A percentile compares a stretch with the other conserved stretches of the same genome.
phyloP scores from a whole-genome alignment of 192 early-diverging fungal species.

The Entomortierella lignicola region DNA sequence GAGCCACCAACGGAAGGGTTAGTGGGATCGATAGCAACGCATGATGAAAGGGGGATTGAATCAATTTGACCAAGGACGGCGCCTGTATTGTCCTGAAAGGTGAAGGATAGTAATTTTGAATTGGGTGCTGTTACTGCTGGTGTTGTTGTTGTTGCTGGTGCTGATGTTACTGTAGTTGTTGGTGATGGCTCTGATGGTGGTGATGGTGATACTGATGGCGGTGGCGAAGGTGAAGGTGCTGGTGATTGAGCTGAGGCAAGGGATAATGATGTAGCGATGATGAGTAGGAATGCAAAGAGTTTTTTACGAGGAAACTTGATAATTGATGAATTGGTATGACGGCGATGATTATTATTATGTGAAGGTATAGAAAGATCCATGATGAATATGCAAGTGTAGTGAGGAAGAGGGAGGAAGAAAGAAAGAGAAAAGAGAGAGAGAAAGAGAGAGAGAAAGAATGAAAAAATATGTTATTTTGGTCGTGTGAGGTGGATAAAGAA shows the following conservation, averaged over 20 bases:
- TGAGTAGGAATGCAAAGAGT: not conserved
- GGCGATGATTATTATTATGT: too few relatives aligned
- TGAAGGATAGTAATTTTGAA: not conserved
- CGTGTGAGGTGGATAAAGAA: too few relatives aligned
- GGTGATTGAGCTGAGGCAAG: not conserved
- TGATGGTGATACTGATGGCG: not conserved
- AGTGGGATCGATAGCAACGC: not conserved
- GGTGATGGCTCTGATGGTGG: not conserved
- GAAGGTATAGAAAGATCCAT: not conserved
- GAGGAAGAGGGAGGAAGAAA: not conserved
- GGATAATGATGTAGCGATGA: not conserved
- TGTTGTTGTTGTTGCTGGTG: not conserved
- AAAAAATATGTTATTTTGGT: too few relatives aligned
- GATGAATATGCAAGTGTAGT: too few relatives aligned
- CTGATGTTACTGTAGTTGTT: not conserved
- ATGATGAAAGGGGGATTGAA: not conserved
- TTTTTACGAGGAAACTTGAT: too few relatives aligned
- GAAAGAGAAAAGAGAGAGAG: not conserved
- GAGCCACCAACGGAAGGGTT: not conserved
- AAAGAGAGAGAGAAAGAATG: conserved; percentile 3
- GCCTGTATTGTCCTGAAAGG: conserved; percentile 1
- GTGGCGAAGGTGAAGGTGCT: not conserved
- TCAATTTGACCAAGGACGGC: not conserved
- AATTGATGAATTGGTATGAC: too few relatives aligned
- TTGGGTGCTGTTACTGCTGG: too few relatives aligned